These are phyloP conservation scores for Fragilaria radians DNA, from an alignment of 108 stramenopile species.

Conservation along the genomic window DNA sequence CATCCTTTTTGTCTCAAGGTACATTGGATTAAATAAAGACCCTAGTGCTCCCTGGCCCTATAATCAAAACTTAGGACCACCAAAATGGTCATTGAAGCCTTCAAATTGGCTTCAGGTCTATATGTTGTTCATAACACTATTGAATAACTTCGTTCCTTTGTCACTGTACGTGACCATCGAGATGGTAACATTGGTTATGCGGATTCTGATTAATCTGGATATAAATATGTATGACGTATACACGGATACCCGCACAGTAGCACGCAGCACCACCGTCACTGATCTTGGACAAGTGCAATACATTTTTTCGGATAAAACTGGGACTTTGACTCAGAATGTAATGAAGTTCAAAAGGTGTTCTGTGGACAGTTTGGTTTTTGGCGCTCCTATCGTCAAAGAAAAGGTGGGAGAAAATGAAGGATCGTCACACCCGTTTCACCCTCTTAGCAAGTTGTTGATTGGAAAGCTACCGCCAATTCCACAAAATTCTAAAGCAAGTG, in stretches of 20 bases:
- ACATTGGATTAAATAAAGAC: constrained; percentile 47
- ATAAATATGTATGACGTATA: constrained; percentile 87
- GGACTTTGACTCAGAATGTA: constrained; percentile 96
- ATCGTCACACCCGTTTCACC: constrained; percentile 28
- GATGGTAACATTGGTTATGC: constrained; percentile 58
- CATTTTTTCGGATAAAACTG: constrained; percentile 94
- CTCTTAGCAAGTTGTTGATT: constrained; percentile 53
- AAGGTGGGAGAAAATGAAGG: constrained; percentile 18
- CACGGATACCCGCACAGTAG: constrained; percentile 77
- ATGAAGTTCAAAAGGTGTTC: constrained; percentile 96
- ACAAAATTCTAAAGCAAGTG: background rate
- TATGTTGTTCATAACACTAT: constrained; percentile 70
- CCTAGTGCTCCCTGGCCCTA: constrained; percentile 63
- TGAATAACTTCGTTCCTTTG: constrained; percentile 87
- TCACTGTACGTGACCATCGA: constrained; percentile 87
- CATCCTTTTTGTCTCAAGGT: constrained; percentile 8
- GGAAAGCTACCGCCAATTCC: too few relatives aligned
- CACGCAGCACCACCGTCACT: constrained; percentile 79
- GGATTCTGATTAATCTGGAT: constrained; percentile 71
- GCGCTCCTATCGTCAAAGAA: constrained; percentile 65
- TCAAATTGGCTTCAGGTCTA: constrained; percentile 63
- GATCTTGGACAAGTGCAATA: constrained; percentile 94
- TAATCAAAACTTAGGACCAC: constrained; percentile 36
- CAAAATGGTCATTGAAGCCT: constrained; percentile 41
- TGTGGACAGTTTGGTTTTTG: constrained; percentile 82